These are phyloP conservation scores for Parathielavia hyrcaniae DNA, from an alignment of 495 filamentous ascomycete genomes.

Conservation along the genomic window DNA sequence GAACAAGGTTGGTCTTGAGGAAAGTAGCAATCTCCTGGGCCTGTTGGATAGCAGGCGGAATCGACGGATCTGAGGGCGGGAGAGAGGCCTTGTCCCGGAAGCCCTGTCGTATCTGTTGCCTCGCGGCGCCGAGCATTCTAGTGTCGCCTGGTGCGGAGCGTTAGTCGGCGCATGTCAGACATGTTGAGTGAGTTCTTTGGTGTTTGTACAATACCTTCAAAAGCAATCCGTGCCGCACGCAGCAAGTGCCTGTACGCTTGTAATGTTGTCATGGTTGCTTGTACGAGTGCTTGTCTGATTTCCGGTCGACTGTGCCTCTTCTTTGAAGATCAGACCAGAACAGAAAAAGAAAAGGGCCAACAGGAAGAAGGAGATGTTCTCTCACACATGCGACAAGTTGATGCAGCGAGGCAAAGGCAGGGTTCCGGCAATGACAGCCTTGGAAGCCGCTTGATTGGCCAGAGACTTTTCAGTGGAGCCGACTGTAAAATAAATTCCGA, in stretches of 20 bases:
- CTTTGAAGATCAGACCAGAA: no score
- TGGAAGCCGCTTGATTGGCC: neutral
- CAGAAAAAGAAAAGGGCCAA: neutral
- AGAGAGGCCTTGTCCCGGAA: slow-evolving; percentile 63
- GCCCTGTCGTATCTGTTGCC: slow-evolving; percentile 56
- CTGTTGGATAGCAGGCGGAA: slow-evolving; percentile 54
- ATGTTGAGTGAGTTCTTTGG: neutral
- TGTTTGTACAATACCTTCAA: slow-evolving; percentile 54
- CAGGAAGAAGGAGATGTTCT: neutral
- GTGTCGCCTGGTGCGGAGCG: slow-evolving; percentile 53
- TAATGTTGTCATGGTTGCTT: slow-evolving; percentile 50
- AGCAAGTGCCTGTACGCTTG: slow-evolving; percentile 77
- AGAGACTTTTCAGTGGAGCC: slow-evolving; percentile 1
- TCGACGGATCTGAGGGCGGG: slow-evolving; percentile 46
- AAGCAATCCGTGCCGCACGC: slow-evolving; percentile 75
- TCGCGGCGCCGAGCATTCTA: slow-evolving; percentile 61
- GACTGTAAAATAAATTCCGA: slow-evolving; percentile 6
- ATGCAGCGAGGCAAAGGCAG: neutral
- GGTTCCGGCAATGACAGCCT: slow-evolving; percentile 8
- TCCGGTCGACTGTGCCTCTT: neutral
- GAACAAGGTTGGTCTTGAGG: slow-evolving; percentile 78
- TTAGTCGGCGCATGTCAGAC: slow-evolving; percentile 7
- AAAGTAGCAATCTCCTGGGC: slow-evolving; percentile 79
- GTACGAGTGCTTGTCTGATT: slow-evolving; percentile 30
- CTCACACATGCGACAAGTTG: neutral